Evolutionary conservation across 2,329 filamentous ascomycete species (phyloP).

Genomic region (Botrytis cinerea): DNA sequence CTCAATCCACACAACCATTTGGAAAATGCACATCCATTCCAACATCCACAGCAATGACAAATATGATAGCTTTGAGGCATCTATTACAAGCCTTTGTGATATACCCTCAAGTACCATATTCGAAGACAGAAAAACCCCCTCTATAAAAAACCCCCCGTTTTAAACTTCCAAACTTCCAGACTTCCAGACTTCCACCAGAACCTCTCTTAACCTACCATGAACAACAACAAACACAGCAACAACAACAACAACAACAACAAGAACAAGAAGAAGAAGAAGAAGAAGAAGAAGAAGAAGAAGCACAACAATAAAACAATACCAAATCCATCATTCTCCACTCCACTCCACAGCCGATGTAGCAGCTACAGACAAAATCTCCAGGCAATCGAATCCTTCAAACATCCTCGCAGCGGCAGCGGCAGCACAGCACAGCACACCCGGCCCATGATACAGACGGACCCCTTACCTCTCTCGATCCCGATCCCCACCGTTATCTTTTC

Average conservation of each 20-base stretch:
- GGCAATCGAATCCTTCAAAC: fast-evolving
- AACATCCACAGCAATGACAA: not conserved
- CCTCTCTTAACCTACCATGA: not conserved
- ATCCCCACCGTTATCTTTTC: not conserved
- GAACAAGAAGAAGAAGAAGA: too few species aligned
- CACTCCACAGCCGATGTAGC: fast-evolving
- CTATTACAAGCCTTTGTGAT: too few species aligned
- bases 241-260: too few species aligned
- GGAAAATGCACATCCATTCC: not conserved
- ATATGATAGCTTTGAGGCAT: fast-evolving
- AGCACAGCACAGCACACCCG: not conserved
- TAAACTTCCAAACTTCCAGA: not conserved
- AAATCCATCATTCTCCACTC: fast-evolving
- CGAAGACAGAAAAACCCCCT: not conserved
- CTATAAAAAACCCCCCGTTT: too few species aligned
- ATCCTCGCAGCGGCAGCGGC: not conserved
- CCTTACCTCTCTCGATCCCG: not conserved
- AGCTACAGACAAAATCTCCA: not conserved
- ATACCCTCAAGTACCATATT: too few species aligned
- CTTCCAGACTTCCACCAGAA: not conserved
- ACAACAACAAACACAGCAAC: not conserved
- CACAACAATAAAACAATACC: not conserved
- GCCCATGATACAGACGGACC: not conserved
- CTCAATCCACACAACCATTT: too few species aligned
- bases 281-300: too few species aligned